Percentiles rank a stretch among this genome's conserved stretches.
Evolutionary conservation across 805 yeast genomes (phyloP).

Genomic region (Kodamaea laetipori): DNA sequence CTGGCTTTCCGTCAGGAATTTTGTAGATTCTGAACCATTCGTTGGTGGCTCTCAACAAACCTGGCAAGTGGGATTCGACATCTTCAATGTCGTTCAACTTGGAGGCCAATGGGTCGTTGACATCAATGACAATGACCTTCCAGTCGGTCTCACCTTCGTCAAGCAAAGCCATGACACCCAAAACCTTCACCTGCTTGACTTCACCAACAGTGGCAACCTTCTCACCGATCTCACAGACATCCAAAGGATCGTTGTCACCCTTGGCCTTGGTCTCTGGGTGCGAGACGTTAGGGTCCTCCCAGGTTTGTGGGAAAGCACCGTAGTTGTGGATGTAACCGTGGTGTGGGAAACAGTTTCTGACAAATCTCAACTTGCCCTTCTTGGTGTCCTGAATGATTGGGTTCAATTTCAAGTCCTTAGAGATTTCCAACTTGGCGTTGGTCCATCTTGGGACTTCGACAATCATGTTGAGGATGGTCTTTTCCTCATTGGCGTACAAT

Average conservation of each 20-base stretch:
- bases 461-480: conserved; percentile 75
- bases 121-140: conserved; percentile 77
- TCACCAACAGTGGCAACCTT: conserved; percentile 50
- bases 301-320: conserved; percentile 97
- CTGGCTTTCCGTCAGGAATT: conserved; percentile 78
- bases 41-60: conserved; percentile 65
- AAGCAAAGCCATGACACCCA: conserved; percentile 76
- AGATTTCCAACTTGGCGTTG: conserved; percentile 94
- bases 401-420: conserved; percentile 79
- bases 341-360: conserved; percentile 97
- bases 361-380: conserved; percentile 94
- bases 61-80: conserved; percentile 68
- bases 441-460: conserved; percentile 99
- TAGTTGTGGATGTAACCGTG: conserved; percentile 98
- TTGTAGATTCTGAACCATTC: conserved; percentile 86
- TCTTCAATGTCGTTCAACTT: conserved; percentile 65
- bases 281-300: conserved; percentile 73
- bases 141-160: conserved; percentile 98
- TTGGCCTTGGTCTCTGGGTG: conserved; percentile 60
- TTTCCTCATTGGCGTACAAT: conserved; percentile 89
- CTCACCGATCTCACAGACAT: conserved; percentile 53
- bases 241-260: conserved; percentile 52
- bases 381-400: conserved; percentile 97
- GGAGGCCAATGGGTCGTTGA: conserved; percentile 63
- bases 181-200: conserved; percentile 63